phyloP scores from a whole-genome alignment of 768 basidiomycete species.

The Xerocomus spinulosus region DNA sequence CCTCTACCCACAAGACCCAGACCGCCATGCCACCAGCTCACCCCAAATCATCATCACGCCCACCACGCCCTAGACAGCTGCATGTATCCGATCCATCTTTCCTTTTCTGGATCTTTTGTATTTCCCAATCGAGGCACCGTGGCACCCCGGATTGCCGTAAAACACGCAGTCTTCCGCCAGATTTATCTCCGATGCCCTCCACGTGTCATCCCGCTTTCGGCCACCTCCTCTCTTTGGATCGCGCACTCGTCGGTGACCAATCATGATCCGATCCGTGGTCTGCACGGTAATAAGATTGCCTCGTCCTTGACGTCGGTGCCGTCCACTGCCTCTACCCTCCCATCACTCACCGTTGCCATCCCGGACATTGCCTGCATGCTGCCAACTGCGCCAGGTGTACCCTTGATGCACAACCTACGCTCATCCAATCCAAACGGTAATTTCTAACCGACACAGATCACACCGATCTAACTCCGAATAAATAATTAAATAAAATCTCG shows the following conservation, averaged over 20 bases:
- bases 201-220: slow-evolving; percentile 22
- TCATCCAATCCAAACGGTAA: background rate
- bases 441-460: slow-evolving; percentile 8
- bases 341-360: slow-evolving; percentile 2
- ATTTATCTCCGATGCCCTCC: slow-evolving; percentile 28
- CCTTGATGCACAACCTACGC: no score
- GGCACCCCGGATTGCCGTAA: slow-evolving; percentile 31
- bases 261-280: slow-evolving; percentile 18
- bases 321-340: no score
- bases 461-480: slow-evolving; percentile 10
- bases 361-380: slow-evolving; percentile 10
- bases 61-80: slow-evolving; percentile 20
- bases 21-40: slow-evolving; percentile 13
- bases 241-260: slow-evolving; percentile 23
- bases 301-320: slow-evolving; percentile 27
- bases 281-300: slow-evolving; percentile 23
- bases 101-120: slow-evolving; percentile 14
- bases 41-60: slow-evolving; percentile 24
- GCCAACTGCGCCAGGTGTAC: no score
- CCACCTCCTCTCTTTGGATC: slow-evolving; percentile 15
- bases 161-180: slow-evolving; percentile 11
- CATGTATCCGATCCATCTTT: slow-evolving; percentile 19
- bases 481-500: background rate
- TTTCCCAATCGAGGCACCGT: slow-evolving; percentile 18
- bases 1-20: slow-evolving; percentile 28